These are phyloP conservation scores for Thelephora aurantiotincta DNA, from an alignment of 768 basidiomycete genomes.

Conservation along the genomic window DNA sequence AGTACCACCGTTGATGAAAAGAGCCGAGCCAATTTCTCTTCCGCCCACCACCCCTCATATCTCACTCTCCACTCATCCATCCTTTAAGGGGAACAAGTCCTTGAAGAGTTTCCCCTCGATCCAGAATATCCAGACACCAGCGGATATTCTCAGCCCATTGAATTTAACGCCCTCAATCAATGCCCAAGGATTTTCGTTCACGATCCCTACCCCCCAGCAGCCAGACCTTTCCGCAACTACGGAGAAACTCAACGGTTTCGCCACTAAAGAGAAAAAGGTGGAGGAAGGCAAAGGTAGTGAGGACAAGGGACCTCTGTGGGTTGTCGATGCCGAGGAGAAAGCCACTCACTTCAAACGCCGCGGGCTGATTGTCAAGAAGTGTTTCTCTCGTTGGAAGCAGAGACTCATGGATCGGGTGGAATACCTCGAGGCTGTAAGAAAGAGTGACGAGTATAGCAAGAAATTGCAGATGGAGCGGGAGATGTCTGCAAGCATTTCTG, in stretches of 20 bases:
- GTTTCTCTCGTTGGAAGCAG: constrained; percentile 9
- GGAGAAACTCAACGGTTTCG: not conserved
- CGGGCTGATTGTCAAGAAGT: not conserved
- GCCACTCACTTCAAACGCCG: not conserved
- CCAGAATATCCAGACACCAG: constrained; percentile 3
- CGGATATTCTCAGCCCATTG: constrained; percentile 16
- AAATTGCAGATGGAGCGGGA: constrained; percentile 25
- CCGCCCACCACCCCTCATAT: constrained; percentile 17
- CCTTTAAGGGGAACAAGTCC: constrained; percentile 10
- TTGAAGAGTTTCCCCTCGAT: constrained; percentile 13
- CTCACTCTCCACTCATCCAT: constrained; percentile 4
- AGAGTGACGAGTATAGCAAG: constrained; percentile 46
- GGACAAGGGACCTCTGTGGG: not conserved
- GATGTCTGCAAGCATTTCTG: not conserved
- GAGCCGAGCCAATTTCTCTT: constrained; percentile 13
- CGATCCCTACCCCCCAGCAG: constrained; percentile 4
- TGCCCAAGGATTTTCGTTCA: constrained; percentile 4
- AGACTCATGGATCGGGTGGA: constrained; percentile 26
- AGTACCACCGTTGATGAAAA: constrained; percentile 13
- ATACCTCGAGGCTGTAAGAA: constrained; percentile 49
- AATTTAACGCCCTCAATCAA: constrained; percentile 7
- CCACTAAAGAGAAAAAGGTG: not conserved
- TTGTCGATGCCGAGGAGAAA: not conserved
- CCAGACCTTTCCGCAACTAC: constrained; percentile 1
- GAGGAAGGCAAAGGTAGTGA: not conserved